Evolutionary conservation across 208 protist genomes (phyloP).

Genomic region (Crithidia fasciculata): DNA sequence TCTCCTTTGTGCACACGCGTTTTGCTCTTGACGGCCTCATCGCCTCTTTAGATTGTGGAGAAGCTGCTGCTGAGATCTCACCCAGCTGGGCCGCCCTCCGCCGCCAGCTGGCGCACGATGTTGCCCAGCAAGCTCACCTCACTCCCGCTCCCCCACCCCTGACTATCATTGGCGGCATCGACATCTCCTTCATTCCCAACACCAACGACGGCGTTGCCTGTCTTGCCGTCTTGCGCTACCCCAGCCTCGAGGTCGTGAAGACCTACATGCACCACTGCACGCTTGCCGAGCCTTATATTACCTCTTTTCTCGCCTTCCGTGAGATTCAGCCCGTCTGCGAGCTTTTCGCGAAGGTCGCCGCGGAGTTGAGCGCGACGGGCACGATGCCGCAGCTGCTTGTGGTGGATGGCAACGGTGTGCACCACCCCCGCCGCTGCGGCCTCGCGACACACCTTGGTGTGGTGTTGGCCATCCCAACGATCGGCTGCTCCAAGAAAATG

Average conservation of each 20-base stretch:
- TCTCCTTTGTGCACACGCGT: conserved; percentile 25
- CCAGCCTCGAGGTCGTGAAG: conserved; percentile 43
- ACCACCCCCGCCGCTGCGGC: conserved; percentile 93
- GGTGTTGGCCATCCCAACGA: conserved; percentile 85
- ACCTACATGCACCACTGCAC: conserved; percentile 66
- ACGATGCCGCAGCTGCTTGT: conserved; percentile 88
- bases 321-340: conserved; percentile 77
- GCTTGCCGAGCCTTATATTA: conserved; percentile 89
- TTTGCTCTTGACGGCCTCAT: conserved; percentile 19
- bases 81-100: conserved; percentile 5
- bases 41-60: neutral
- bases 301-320: conserved; percentile 96
- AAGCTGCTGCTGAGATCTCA: neutral
- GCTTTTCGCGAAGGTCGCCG: conserved; percentile 40
- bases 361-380: conserved; percentile 30
- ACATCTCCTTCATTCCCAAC: conserved; percentile 80
- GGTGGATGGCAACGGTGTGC: conserved; percentile 96
- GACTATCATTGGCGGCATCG: conserved; percentile 62
- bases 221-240: conserved; percentile 72
- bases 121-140: conserved; percentile 4
- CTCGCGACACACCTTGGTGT: conserved; percentile 95
- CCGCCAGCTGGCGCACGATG: conserved; percentile 21
- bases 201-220: conserved; percentile 68
- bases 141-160: conserved; percentile 28
- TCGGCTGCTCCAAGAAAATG: conserved; percentile 94